Conservation (phyloP, 2,329 filamentous ascomycete species). For the Coniochaeta pulveracea region DNA sequence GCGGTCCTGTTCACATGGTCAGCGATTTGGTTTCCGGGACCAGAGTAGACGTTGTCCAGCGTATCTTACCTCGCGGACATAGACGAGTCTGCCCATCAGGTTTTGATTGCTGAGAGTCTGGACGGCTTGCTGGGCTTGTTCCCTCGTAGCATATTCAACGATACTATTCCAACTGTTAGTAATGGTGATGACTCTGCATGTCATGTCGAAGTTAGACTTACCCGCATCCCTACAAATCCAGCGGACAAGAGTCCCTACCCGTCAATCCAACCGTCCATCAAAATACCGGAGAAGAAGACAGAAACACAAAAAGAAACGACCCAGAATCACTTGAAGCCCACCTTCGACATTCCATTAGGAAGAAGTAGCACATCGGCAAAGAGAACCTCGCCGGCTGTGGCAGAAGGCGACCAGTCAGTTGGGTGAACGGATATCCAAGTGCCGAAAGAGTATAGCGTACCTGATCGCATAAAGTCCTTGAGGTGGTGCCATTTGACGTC, state of each 20-base stretch:
- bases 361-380: constrained; percentile 99
- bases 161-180: constrained; percentile 49
- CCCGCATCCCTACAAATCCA: constrained; percentile 99
- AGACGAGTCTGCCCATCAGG: constrained; percentile 95
- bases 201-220: constrained; percentile 40
- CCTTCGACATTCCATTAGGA: constrained; percentile 99
- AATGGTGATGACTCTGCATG: constrained; percentile 13
- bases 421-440: neutral
- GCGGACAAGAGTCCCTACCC: constrained; percentile 87
- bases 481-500: constrained; percentile 99
- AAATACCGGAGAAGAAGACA: constrained; percentile 36
- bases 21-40: constrained; percentile 6
- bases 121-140: constrained; percentile 96
- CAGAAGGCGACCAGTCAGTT: constrained; percentile 6
- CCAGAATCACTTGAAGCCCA: constrained; percentile 87
- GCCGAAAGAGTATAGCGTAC: constrained; percentile 40
- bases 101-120: constrained; percentile 98
- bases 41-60: neutral
- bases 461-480: constrained; percentile 99
- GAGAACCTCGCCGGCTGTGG: constrained; percentile 90
- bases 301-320: constrained; percentile 71
- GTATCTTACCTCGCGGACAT: constrained; percentile 79
- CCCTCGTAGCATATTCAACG: constrained; percentile 99
- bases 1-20: constrained; percentile 56
- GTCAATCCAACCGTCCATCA: constrained; percentile 97